These are phyloP conservation scores for Graphiopsis chlorocephala DNA, from an alignment of 2,329 filamentous ascomycete genomes.

Conservation along the genomic window DNA sequence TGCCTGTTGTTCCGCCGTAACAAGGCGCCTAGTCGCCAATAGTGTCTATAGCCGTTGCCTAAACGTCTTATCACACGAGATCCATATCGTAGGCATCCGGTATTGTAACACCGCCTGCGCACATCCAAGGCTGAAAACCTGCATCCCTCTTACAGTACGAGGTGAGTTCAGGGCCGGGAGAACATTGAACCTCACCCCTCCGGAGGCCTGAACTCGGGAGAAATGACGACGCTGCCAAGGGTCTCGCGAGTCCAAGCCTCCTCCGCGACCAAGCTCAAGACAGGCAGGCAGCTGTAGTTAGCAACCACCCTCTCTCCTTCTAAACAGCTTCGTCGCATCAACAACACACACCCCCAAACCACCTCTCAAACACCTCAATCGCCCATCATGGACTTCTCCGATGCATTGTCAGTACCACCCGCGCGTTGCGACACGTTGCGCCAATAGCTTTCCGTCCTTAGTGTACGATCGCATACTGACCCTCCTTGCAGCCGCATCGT, in stretches of 20 bases:
- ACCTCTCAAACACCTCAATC: not conserved
- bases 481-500: constrained; percentile 73
- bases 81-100: not conserved
- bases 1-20: not conserved
- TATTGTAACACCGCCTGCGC: not conserved
- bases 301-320: not conserved
- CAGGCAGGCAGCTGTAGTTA: not conserved
- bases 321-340: not conserved
- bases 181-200: not conserved
- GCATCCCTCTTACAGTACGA: not conserved
- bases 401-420: constrained; percentile 71
- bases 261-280: constrained; percentile 1
- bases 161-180: not conserved
- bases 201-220: not conserved
- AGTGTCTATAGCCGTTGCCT: not conserved
- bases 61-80: not conserved
- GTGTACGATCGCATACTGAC: constrained; percentile 2
- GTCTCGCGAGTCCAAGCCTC: constrained; percentile 1
- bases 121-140: not conserved
- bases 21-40: not conserved
- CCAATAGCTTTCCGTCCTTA: not conserved
- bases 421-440: constrained; percentile 10
- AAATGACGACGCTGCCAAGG: not conserved
- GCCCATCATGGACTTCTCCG: constrained; percentile 79
- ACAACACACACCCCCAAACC: not conserved